phyloP scores from a whole-genome alignment of 177 flowering plant genomes.

The Vitis hybrid region DNA sequence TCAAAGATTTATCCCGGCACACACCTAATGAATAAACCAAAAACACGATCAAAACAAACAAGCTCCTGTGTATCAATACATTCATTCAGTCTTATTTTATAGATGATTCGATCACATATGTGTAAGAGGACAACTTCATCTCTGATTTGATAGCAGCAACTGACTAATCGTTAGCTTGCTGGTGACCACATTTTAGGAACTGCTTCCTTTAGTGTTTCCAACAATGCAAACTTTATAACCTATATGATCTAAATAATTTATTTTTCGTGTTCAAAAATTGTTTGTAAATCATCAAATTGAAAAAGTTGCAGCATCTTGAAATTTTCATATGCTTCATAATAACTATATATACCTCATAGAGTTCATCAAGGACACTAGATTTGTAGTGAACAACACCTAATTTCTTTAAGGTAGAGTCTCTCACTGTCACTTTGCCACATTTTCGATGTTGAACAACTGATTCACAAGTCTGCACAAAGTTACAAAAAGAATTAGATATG shows the following conservation, averaged over 20 bases:
- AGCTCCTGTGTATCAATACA: too few relatives aligned
- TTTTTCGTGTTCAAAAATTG: too few relatives aligned
- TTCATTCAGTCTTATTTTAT: too few relatives aligned
- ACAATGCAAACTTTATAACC: conserved; percentile 65
- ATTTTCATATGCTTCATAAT: too few relatives aligned
- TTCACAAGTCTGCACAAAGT: conserved; percentile 68
- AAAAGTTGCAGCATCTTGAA: too few relatives aligned
- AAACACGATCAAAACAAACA: too few relatives aligned
- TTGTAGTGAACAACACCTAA: conserved; percentile 68
- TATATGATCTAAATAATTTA: conserved; percentile 3
- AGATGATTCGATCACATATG: not conserved
- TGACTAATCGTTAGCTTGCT: conserved; percentile 70
- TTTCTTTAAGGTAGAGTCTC: conserved; percentile 60
- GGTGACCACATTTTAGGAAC: conserved; percentile 82
- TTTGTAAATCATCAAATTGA: too few relatives aligned
- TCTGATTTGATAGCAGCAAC: conserved; percentile 66
- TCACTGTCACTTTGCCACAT: conserved; percentile 63
- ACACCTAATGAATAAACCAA: too few relatives aligned
- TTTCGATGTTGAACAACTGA: conserved; percentile 75
- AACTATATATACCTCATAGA: conserved; percentile 57
- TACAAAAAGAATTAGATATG: not conserved
- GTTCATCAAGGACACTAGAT: conserved; percentile 70
- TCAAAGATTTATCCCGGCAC: too few relatives aligned
- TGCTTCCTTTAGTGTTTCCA: conserved; percentile 80
- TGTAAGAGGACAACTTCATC: conserved; percentile 51